These are phyloP conservation scores for Penicillium odoratum DNA, from an alignment of 495 filamentous ascomycete species.

Conservation along the genomic window DNA sequence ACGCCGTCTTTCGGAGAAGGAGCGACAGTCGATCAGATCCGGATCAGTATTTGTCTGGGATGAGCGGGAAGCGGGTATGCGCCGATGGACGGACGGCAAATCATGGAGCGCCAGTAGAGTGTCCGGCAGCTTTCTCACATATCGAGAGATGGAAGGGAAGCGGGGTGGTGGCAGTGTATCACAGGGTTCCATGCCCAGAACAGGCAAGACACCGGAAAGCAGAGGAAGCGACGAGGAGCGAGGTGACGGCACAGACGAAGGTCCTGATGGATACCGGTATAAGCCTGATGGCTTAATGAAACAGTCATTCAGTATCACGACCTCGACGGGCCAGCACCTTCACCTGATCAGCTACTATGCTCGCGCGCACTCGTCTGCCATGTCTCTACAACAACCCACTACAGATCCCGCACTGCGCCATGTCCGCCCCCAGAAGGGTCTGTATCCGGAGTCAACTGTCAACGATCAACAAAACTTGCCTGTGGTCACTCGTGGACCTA, in stretches of 20 bases:
- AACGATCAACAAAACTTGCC: conserved; percentile 74
- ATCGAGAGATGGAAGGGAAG: conserved; percentile 98
- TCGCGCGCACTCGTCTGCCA: conserved; percentile 66
- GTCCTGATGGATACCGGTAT: conserved; percentile 94
- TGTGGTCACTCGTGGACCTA: conserved; percentile 62
- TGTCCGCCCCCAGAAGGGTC: conserved; percentile 81
- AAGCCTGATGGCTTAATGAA: conserved; percentile 98
- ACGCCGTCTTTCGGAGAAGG: conserved; percentile 91
- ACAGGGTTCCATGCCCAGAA: conserved; percentile 52
- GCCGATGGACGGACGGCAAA: conserved; percentile 97
- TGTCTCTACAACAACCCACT: conserved; percentile 73
- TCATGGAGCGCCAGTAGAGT: conserved; percentile 98
- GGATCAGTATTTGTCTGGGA: conserved; percentile 99
- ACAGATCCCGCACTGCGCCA: conserved; percentile 78
- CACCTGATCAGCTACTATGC: conserved; percentile 97
- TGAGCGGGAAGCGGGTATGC: conserved; percentile 96
- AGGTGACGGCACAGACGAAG: conserved; percentile 71
- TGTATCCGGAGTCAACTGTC: conserved; percentile 97
- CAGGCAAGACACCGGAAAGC: conserved; percentile 80
- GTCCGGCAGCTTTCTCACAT: conserved; percentile 95
- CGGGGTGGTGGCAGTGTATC: conserved; percentile 64
- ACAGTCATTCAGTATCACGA: conserved; percentile 99
- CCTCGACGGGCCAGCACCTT: conserved; percentile 82
- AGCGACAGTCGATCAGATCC: conserved; percentile 88
- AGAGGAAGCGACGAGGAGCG: conserved; percentile 77